phyloP scores from a whole-genome alignment of 2,329 filamentous ascomycete genomes.

The Trichoderma koningii region DNA sequence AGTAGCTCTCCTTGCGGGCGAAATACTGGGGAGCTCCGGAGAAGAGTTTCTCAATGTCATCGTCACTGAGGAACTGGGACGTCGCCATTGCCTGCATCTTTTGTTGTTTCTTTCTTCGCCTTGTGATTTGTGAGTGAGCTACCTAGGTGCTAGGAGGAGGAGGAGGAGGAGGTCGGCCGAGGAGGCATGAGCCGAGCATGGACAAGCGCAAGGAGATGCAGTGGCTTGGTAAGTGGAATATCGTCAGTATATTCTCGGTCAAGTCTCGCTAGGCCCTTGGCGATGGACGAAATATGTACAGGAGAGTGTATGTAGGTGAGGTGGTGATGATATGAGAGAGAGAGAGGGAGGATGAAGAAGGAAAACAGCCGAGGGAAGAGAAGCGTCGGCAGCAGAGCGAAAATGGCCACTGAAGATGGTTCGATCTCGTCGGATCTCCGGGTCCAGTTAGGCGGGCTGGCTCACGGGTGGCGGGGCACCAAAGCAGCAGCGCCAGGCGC shows the following conservation, averaged over 20 bases:
- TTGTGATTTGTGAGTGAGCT: conserved; percentile 7
- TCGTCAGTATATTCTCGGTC: background rate
- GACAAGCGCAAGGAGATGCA: background rate
- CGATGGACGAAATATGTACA: background rate
- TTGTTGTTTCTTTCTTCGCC: background rate
- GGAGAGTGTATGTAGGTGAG: too few species aligned
- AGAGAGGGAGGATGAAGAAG: background rate
- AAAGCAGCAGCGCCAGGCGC: conserved; percentile 9
- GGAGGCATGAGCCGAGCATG: conserved; percentile 19
- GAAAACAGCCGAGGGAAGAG: background rate
- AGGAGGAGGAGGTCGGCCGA: background rate
- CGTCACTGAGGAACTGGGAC: conserved; percentile 54
- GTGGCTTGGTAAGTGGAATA: too few species aligned
- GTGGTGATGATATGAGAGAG: background rate
- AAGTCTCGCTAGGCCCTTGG: conserved; percentile 23
- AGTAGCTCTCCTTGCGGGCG: conserved; percentile 60
- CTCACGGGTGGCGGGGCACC: conserved; percentile 20
- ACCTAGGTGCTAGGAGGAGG: background rate
- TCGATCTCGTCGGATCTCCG: conserved; percentile 26
- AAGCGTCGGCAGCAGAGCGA: conserved; percentile 16
- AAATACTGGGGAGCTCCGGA: conserved; percentile 76
- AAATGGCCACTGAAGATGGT: conserved; percentile 26
- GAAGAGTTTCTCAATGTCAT: conserved; percentile 69
- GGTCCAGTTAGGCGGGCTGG: conserved; percentile 17
- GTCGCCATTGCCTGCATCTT: conserved; percentile 53